phyloP scores from a whole-genome alignment of 257 asterid genomes.

The Fraxinus pennsylvanica region DNA sequence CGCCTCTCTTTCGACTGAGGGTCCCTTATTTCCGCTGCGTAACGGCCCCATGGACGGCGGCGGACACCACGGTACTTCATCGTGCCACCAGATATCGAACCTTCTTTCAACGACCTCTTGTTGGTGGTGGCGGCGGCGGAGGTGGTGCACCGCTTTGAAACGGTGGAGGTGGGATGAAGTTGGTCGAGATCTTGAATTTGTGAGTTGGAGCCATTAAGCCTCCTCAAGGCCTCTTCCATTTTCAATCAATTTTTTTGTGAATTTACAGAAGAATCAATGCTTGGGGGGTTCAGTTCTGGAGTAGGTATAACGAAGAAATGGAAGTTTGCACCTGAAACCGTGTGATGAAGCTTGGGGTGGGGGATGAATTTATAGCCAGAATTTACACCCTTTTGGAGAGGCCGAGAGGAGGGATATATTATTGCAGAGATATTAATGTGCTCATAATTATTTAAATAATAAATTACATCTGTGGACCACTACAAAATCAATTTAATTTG shows the following conservation, averaged over 20 bases:
- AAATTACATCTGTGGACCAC: not conserved
- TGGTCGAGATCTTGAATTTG: conserved; percentile 27
- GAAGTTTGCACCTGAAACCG: conserved; percentile 24
- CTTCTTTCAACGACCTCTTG: conserved; percentile 49
- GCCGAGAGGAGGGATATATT: not conserved
- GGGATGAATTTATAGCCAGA: conserved; percentile 42
- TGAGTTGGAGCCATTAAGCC: conserved; percentile 49
- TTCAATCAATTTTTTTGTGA: not conserved
- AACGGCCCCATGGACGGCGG: conserved; percentile 97
- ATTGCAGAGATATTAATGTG: not conserved
- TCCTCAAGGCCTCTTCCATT: conserved; percentile 88
- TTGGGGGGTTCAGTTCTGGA: not conserved
- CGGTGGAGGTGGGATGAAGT: conserved; percentile 32
- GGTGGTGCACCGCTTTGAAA: conserved; percentile 41
- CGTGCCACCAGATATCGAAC: conserved; percentile 25
- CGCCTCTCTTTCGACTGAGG: conserved; percentile 82
- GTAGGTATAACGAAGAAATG: not conserved
- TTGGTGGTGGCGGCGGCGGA: not conserved
- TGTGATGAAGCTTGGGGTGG: conserved; percentile 24
- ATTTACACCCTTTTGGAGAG: conserved; percentile 16
- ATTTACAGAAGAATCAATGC: not conserved
- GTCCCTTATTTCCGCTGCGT: conserved; percentile 90
- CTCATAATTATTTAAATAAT: not conserved
- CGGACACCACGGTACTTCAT: conserved; percentile 86
- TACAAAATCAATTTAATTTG: not conserved